These are phyloP conservation scores for Antarctomyces pellizariae DNA, from an alignment of 495 filamentous ascomycete genomes.

Conservation along the genomic window DNA sequence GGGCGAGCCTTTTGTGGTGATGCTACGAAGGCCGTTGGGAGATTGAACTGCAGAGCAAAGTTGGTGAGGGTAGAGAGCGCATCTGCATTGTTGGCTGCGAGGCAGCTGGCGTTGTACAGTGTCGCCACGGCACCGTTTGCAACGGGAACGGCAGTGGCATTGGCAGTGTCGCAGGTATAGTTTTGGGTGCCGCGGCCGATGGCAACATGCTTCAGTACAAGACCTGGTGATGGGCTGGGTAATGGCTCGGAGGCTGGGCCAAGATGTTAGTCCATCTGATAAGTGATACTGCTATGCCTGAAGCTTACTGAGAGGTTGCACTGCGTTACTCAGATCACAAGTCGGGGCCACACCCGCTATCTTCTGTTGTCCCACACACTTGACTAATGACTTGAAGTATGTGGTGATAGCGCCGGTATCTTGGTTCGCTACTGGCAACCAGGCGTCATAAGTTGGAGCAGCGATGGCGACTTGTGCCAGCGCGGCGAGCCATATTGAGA, in stretches of 20 bases:
- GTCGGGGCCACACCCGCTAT: slow-evolving; percentile 15
- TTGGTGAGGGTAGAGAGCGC: slow-evolving; percentile 30
- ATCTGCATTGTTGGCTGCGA: slow-evolving; percentile 39
- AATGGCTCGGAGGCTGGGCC: too few relatives aligned
- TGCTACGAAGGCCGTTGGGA: slow-evolving; percentile 14
- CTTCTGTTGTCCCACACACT: slow-evolving; percentile 21
- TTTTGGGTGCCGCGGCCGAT: slow-evolving; percentile 81
- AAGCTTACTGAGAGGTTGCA: slow-evolving; percentile 22
- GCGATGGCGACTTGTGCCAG: slow-evolving; percentile 21
- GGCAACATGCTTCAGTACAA: slow-evolving; percentile 48
- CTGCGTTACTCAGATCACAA: slow-evolving; percentile 27
- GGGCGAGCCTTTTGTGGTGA: slow-evolving; percentile 12
- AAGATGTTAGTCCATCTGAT: not conserved
- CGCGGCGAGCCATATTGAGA: slow-evolving; percentile 19
- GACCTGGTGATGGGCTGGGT: slow-evolving; percentile 28
- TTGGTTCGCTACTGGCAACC: slow-evolving; percentile 14
- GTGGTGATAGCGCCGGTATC: slow-evolving; percentile 21
- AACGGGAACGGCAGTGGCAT: slow-evolving; percentile 31
- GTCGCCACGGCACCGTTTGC: slow-evolving; percentile 55
- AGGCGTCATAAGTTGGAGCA: slow-evolving; percentile 21
- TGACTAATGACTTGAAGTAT: slow-evolving; percentile 29
- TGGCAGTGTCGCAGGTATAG: slow-evolving; percentile 54
- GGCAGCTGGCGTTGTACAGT: slow-evolving; percentile 74
- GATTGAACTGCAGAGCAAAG: slow-evolving; percentile 30
- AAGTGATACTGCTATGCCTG: too few relatives aligned